Conservation (phyloP, 176 grass and related monocot genomes). For the Miscanthus lutarioriparius region DNA sequence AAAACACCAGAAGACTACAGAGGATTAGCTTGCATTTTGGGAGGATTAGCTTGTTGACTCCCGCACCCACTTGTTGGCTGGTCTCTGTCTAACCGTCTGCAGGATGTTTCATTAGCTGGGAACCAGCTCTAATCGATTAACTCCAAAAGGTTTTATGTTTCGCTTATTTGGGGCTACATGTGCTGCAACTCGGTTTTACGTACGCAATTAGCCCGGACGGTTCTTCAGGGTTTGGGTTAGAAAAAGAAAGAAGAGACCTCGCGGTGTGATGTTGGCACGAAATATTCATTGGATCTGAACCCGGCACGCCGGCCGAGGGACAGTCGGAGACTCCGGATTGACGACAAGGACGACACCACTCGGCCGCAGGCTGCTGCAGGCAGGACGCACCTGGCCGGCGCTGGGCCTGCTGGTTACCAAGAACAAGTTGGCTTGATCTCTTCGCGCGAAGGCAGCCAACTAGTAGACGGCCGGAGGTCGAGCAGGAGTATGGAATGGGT, state of each 20-base stretch:
- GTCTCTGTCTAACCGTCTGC: background rate
- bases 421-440: constrained; percentile 42
- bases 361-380: too few species aligned
- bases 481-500: background rate
- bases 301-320: background rate
- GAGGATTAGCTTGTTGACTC: background rate
- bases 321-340: constrained; percentile 3
- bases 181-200: background rate
- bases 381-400: constrained; percentile 15
- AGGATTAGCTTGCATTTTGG: constrained; percentile 13
- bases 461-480: too few species aligned
- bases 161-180: background rate
- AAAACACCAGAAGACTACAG: background rate
- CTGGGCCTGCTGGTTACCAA: background rate
- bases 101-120: background rate
- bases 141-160: background rate
- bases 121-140: background rate
- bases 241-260: too few species aligned
- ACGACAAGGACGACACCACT: background rate
- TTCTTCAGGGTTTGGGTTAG: too few species aligned
- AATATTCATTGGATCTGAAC: constrained; percentile 7
- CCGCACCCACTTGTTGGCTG: background rate
- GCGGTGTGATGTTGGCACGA: background rate
- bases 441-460: background rate
- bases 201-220: too few species aligned